Percentiles rank a stretch among this genome's conserved stretches.
phyloP scores from a whole-genome alignment of 202 grass and related monocot genomes.

The Digitaria exilis region DNA sequence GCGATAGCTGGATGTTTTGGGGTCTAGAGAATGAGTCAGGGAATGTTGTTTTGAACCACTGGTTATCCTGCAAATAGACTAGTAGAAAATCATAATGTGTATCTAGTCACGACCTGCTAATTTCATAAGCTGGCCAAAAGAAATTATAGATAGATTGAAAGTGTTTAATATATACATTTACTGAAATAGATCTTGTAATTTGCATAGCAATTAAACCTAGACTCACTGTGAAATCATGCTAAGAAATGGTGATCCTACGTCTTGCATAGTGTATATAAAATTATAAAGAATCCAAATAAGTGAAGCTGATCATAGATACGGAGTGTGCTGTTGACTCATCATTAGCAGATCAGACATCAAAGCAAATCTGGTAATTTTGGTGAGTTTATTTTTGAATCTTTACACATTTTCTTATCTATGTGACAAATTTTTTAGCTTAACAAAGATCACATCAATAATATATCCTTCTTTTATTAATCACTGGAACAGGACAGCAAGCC shows the following conservation, averaged over 20 bases:
- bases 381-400: background rate
- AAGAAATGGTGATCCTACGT: background rate
- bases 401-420: background rate
- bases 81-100: background rate
- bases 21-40: background rate
- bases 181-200: background rate
- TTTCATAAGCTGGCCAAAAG: constrained; percentile 1
- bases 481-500: background rate
- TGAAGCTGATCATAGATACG: background rate
- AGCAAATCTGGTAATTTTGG: constrained; percentile 12
- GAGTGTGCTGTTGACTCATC: background rate
- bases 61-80: background rate
- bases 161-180: background rate
- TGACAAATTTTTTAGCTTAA: background rate
- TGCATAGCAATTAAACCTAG: background rate
- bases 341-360: background rate
- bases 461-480: background rate
- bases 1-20: background rate
- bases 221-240: background rate
- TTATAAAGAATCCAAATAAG: background rate
- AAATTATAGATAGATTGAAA: background rate
- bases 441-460: background rate
- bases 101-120: background rate
- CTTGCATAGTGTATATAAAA: background rate
- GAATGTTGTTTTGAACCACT: background rate